Evolutionary conservation across 768 basidiomycete genomes (phyloP).

Genomic region (Pilatotrama ljubarskyi): DNA sequence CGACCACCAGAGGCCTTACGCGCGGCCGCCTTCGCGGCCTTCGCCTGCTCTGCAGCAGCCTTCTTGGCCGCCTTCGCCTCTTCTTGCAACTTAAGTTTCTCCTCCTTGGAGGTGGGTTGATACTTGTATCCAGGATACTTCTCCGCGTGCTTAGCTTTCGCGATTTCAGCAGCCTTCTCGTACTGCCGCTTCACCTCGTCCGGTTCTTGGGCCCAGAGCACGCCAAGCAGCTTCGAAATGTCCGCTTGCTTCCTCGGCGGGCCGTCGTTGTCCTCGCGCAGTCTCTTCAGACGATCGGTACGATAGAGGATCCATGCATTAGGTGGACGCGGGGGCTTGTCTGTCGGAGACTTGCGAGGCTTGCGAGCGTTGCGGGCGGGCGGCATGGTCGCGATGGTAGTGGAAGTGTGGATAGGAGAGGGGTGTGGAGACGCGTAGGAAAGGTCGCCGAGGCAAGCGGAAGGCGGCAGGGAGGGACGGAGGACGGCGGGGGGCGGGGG

Average conservation of each 20-base stretch:
- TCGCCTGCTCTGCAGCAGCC: constrained; percentile 7
- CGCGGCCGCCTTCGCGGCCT: constrained; percentile 10
- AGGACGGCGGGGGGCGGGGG: background rate
- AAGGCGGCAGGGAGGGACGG: background rate
- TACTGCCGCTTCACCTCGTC: background rate
- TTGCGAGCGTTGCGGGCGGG: background rate
- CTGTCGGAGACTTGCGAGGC: background rate
- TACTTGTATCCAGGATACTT: constrained; percentile 32
- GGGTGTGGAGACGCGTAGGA: background rate
- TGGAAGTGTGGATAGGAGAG: background rate
- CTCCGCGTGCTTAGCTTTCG: constrained; percentile 26
- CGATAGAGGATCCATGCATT: constrained; percentile 27
- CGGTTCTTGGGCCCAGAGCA: constrained; percentile 6
- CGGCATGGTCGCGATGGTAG: background rate
- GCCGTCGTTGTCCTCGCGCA: background rate
- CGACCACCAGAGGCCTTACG: background rate
- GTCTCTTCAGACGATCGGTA: constrained; percentile 9
- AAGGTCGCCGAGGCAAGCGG: background rate
- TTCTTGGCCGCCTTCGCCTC: constrained; percentile 15
- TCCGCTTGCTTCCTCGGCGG: constrained; percentile 7
- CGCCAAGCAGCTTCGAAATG: constrained; percentile 9
- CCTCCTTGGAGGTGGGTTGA: constrained; percentile 26
- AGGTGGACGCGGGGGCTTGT: constrained; percentile 16
- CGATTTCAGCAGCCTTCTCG: constrained; percentile 23
- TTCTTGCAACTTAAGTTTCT: constrained; percentile 12